Evolutionary conservation across 345 rosid species (phyloP), one percentile per base, ranked within the genome.

Genomic region (Orychophragmus violaceus): DNA sequence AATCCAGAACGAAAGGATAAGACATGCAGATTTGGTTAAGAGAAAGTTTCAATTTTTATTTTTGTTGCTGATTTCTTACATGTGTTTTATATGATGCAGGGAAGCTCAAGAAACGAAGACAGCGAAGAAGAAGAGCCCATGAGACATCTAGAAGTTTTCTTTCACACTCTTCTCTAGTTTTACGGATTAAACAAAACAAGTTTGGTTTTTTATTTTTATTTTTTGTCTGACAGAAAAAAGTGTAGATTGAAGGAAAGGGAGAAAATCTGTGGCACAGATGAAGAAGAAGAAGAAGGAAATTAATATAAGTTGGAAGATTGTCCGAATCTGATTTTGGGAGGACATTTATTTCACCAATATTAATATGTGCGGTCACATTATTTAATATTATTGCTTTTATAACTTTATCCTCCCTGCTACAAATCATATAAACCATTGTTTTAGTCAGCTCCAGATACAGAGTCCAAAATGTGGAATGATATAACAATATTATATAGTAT

Each of bases 81-180:
- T 81, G 76, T n/a, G n/a, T n/a, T 76, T 77, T 75, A 76, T 72
- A 55, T 62, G 79, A 56, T 68, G 74, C 61, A 59, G 80, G 44
- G 25, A 74, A 77, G 76, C 70, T 74, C 81, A 72, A 17, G 48
- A 84, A 82, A 75, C 79, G 76, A 83, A 49, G 66, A 59, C 52
- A 46, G 52, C 32, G 29, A 52, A 28, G 46, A 41, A 41, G n/a
- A n/a, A 14, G 59, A 55, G 39, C 37, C 25, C 68, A n/a, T n/a
- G n/a, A 73, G 39, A 66, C 54, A 51, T 51, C 56, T 39, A 45
- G 2, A 74, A 62, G 70, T 56, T 64, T 53, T 70, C n/a, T 71
- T 71, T 69, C 67, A 72, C 62, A 65, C 53, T 64, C 55, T n/a
- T 73, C 53, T 28, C 11, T 1, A 12, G n/a, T n/a, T n/a, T n/a